These are phyloP conservation scores for Ilyonectria destructans DNA, from an alignment of 2,329 filamentous ascomycete genomes.

Conservation along the genomic window DNA sequence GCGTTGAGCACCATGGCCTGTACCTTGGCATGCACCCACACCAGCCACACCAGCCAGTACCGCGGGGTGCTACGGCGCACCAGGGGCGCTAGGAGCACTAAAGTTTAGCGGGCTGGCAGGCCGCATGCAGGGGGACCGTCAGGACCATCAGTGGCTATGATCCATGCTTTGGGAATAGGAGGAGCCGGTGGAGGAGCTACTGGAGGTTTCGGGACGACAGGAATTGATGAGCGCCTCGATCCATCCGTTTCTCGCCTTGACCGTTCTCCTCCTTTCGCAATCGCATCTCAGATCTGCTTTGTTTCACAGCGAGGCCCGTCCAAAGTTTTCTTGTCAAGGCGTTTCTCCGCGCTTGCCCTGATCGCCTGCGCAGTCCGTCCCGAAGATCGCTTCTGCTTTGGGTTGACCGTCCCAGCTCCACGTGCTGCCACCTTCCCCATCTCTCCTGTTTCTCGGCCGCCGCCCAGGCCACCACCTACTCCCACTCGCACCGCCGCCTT, in stretches of 20 bases:
- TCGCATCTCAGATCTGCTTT: slow-evolving; percentile 18
- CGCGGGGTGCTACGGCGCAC: slow-evolving; percentile 42
- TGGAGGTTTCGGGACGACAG: slow-evolving; percentile 10
- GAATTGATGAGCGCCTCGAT: slow-evolving; percentile 10
- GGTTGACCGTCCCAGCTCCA: slow-evolving; percentile 46
- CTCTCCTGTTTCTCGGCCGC: slow-evolving; percentile 46
- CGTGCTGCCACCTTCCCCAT: slow-evolving; percentile 40
- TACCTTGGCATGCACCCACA: slow-evolving; percentile 1
- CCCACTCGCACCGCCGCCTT: slow-evolving; percentile 28
- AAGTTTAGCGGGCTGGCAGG: slow-evolving; percentile 44
- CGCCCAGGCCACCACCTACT: slow-evolving; percentile 35
- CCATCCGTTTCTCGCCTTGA: neutral
- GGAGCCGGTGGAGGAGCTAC: slow-evolving; percentile 1
- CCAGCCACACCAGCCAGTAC: slow-evolving; percentile 9
- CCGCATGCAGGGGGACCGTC: slow-evolving; percentile 48
- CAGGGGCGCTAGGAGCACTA: slow-evolving; percentile 40
- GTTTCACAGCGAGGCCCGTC: slow-evolving; percentile 22
- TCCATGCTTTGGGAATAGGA: slow-evolving; percentile 26
- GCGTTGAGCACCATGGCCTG: neutral
- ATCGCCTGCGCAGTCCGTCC: slow-evolving; percentile 6
- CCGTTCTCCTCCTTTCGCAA: slow-evolving; percentile 13
- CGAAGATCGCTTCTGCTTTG: slow-evolving; percentile 47
- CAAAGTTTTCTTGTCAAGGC: neutral
- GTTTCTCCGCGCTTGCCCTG: slow-evolving; percentile 5
- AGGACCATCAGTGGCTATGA: slow-evolving; percentile 27